Evolutionary conservation across 2,329 filamentous ascomycete species (phyloP), one percentile per base, ranked within the genome.

Genomic region (Scedosporium apiospermum): DNA sequence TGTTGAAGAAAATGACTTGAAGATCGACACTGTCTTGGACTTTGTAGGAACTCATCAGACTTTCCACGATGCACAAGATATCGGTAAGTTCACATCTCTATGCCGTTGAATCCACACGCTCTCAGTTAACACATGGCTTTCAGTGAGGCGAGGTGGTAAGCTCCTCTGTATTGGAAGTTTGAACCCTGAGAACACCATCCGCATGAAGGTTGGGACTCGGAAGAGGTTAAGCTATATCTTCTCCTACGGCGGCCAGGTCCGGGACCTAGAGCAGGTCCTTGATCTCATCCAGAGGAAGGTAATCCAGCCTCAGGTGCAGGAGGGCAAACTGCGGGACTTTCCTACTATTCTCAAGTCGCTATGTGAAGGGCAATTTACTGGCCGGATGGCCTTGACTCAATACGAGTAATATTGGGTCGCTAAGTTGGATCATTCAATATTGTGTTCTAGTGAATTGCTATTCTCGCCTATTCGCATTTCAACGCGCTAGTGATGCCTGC

Each of bases 141-240:
- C 53, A 75, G 72, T 75, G 1, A 69, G 73, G 7, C 67, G 69
- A 10, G 73, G 70, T 18, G 73, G 73, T 0, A 74, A 74, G 23
- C 64, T 77, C 2, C 65, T 78, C 2, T 77, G 75, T 60, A 69
- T 78, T 6, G 76, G 76, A 1, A 77, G 73, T 4, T 66, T 77
- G 0, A 69, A 76, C 57, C 67, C 69, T 0, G 71, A 74, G 42
- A 78, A 78, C 58, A 74, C 72, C 0, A 63, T 78, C 9, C 70
- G 77, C 46, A 78, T 78, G 76, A 77, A 78, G 63, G 74, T 74
- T 9, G 75, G 75, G 0, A 77, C 76, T 6, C 67, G 76, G 18
- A 78, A 78, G 66, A 66, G 76, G 34, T 65, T 78, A 2, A 73
- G 68, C 12, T 76, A 72, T 38, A 74, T 77, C 3, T 78, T 78